phyloP scores from a whole-genome alignment of 352 stramenopile genomes.

The Thalassiosira mediterranea region DNA sequence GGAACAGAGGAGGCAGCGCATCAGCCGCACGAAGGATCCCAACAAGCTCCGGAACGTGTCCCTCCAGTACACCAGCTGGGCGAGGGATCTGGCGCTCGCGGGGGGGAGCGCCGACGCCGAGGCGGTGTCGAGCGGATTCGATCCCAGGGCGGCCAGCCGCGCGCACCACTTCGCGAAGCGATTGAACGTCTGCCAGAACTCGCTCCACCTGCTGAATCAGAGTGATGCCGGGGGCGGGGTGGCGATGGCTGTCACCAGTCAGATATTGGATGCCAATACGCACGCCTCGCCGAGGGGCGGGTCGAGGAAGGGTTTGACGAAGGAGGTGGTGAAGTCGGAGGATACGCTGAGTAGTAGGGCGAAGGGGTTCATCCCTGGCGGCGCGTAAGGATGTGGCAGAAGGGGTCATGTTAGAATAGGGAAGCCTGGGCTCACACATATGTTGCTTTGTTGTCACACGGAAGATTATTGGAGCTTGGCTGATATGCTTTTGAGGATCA shows the following conservation, averaged over 20 bases:
- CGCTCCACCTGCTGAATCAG: slow-evolving; percentile 1
- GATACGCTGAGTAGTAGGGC: slow-evolving; percentile 42
- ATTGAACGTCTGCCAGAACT: slow-evolving; percentile 2
- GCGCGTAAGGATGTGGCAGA: no score
- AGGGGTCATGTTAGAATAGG: no score
- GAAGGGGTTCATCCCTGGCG: slow-evolving; percentile 49
- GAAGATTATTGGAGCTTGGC: no score
- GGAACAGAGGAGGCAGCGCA: slow-evolving; percentile 72
- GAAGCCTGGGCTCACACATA: no score
- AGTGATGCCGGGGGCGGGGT: slow-evolving; percentile 28
- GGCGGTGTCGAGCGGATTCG: slow-evolving; percentile 70
- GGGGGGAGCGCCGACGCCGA: slow-evolving; percentile 71
- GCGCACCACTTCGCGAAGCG: slow-evolving; percentile 45
- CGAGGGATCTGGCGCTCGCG: slow-evolving; percentile 71
- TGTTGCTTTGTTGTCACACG: no score
- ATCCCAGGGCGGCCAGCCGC: slow-evolving; percentile 19
- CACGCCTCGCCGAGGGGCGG: slow-evolving; percentile 10
- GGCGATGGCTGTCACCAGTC: slow-evolving; percentile 36
- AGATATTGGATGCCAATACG: slow-evolving; percentile 56
- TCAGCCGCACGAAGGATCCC: slow-evolving; percentile 64
- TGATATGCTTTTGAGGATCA: no score
- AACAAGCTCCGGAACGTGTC: slow-evolving; percentile 75
- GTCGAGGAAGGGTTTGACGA: not conserved
- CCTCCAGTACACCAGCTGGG: slow-evolving; percentile 78
- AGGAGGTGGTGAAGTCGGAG: slow-evolving; percentile 12